These are phyloP conservation scores for Arthrobotrys conoides DNA, from an alignment of 2,329 filamentous ascomycete genomes.

Conservation along the genomic window DNA sequence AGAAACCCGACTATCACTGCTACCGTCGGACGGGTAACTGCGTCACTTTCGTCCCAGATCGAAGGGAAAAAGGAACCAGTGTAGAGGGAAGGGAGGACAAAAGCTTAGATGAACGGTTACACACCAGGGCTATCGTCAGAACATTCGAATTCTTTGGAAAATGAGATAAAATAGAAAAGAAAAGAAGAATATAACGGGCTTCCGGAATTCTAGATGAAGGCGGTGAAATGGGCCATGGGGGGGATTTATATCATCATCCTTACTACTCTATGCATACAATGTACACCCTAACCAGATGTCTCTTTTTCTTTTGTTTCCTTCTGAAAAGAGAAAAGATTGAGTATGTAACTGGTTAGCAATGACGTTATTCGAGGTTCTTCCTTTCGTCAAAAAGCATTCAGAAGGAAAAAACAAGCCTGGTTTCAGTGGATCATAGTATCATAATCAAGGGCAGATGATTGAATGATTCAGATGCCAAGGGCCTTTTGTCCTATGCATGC, in stretches of 20 bases:
- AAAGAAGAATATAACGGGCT: background rate
- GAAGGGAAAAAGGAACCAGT: background rate
- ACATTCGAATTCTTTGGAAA: background rate
- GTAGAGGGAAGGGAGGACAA: background rate
- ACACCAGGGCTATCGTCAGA: background rate
- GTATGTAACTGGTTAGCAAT: constrained; percentile 17
- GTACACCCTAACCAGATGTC: background rate
- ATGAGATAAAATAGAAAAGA: background rate
- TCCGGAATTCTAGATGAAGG: constrained; percentile 13
- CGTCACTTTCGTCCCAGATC: constrained; percentile 8
- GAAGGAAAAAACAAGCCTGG: constrained; percentile 39
- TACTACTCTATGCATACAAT: background rate
- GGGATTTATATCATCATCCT: constrained; percentile 45
- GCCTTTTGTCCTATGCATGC: too few species aligned
- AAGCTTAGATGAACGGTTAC: constrained; percentile 2
- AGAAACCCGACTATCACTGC: background rate
- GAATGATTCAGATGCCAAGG: constrained; percentile 6
- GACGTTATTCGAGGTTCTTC: constrained; percentile 35
- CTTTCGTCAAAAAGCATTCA: background rate
- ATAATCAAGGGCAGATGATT: constrained; percentile 2
- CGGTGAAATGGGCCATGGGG: background rate
- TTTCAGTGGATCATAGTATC: constrained; percentile 20
- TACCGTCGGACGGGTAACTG: constrained; percentile 30
- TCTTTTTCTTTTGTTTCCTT: background rate
- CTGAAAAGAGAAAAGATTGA: background rate